These are phyloP conservation scores for Neurospora sp. DNA, from an alignment of 495 filamentous ascomycete genomes.

Conservation along the genomic window DNA sequence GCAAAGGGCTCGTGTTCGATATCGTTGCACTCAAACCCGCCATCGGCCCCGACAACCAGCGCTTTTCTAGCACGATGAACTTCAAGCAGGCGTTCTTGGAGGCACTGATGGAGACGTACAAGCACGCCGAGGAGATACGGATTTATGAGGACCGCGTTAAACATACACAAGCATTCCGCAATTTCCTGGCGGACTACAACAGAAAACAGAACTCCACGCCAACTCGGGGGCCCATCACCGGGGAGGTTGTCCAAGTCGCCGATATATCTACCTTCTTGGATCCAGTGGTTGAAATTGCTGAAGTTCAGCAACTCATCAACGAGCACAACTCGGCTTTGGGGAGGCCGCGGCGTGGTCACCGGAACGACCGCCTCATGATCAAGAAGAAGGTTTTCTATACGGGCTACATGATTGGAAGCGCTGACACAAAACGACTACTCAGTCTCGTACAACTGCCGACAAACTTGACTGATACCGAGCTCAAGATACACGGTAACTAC, in stretches of 20 bases:
- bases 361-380: constrained; percentile 48
- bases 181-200: constrained; percentile 71
- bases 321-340: constrained; percentile 56
- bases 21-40: constrained; percentile 82
- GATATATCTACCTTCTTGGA: constrained; percentile 69
- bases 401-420: constrained; percentile 71
- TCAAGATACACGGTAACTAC: constrained; percentile 79
- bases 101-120: constrained; percentile 76
- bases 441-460: constrained; percentile 53
- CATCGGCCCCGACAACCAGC: constrained; percentile 66
- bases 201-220: constrained; percentile 29
- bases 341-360: constrained; percentile 16
- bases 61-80: constrained; percentile 64
- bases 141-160: constrained; percentile 52
- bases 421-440: constrained; percentile 60
- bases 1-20: constrained; percentile 76
- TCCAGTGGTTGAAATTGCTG: constrained; percentile 69
- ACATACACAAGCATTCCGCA: constrained; percentile 68
- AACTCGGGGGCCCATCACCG: constrained; percentile 49
- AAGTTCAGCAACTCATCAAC: constrained; percentile 85
- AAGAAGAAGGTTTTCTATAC: constrained; percentile 87
- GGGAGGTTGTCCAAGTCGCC: constrained; percentile 80
- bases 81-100: constrained; percentile 82
- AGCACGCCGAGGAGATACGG: constrained; percentile 66
- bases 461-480: constrained; percentile 46